Evolutionary conservation across 2,329 filamentous ascomycete species (phyloP), one percentile per base, ranked within the genome.

Genomic region (Aureobasidium sp.): DNA sequence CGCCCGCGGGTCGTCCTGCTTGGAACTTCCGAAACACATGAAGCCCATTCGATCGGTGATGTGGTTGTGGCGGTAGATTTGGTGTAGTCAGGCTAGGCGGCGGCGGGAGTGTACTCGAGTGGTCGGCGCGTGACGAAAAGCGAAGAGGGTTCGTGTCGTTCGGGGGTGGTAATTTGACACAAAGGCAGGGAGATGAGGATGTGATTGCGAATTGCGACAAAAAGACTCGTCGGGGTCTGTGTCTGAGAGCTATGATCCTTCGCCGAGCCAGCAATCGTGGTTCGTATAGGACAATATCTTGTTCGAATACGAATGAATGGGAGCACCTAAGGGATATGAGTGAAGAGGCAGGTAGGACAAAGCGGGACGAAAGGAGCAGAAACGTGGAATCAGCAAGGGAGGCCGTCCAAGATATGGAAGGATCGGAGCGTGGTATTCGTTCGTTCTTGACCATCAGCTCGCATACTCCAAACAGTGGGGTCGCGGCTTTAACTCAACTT

Each of bases 1-100:
- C 63, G 74, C 74, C 53, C 76, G 75, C 16, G 78, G 77, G 67
- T 80, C 77, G 61, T 76, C 75, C 63, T 76, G 70, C 70, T 78
- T 80, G 66, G 66, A 65, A 63, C 69, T 75, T 67, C 78, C 78
- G 72, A 81, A 81, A 71, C 78, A 81, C 78, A 81, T 80, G 71
- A 78, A 78, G 65, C 65, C 61, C 61, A 62, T 62, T 50, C 39
- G 49, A 13, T 41, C 27, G 32, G 59, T 41, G n/a, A 21, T 27
- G 13, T n/a, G 32, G 25, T 29, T 45, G 5, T 39, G 32, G 29
- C 21, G 25, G 15, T 48, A 7, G 25, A 30, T 10, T 57, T 13
- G 53, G 36, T 36, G 41, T 45, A 16, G 53, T 27, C 15, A 6
- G 42, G 39, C 15, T 25, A 30, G 10, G 53, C 34, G 39, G 27